These are phyloP conservation scores for Aplosporella prunicola DNA, from an alignment of 2,329 filamentous ascomycete species.

Conservation along the genomic window DNA sequence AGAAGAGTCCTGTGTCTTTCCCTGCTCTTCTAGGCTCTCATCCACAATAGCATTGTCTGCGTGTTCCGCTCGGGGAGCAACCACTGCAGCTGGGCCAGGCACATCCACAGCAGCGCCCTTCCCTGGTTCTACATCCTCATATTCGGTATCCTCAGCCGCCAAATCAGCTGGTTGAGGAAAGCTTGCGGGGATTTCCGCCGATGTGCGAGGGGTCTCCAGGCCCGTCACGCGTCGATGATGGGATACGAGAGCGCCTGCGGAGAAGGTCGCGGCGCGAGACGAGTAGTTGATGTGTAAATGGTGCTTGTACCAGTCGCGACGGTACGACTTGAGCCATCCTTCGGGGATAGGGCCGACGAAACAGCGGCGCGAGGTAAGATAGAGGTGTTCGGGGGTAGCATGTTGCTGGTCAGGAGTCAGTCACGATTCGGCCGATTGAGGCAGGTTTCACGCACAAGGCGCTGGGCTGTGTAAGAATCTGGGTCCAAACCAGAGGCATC, in stretches of 20 bases:
- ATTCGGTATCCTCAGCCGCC: conserved; percentile 20
- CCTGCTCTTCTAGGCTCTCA: not conserved
- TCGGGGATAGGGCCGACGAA: conserved; percentile 59
- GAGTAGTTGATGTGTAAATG: conserved; percentile 37
- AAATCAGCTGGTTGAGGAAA: conserved; percentile 34
- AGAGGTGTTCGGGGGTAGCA: conserved; percentile 51
- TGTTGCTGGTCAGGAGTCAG: conserved; percentile 39
- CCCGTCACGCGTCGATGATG: conserved; percentile 35
- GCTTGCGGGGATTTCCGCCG: conserved; percentile 30
- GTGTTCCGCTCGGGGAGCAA: conserved; percentile 4
- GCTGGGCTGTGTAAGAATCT: conserved; percentile 46
- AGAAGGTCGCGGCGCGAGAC: conserved; percentile 41
- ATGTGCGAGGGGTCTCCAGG: conserved; percentile 30
- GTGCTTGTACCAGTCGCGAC: conserved; percentile 53
- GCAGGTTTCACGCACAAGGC: conserved; percentile 35
- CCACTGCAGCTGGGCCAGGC: not conserved
- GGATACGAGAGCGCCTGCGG: conserved; percentile 35
- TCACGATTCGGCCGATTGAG: conserved; percentile 9
- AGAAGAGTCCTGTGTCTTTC: not conserved
- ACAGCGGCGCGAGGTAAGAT: conserved; percentile 51
- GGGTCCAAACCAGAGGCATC: conserved; percentile 14
- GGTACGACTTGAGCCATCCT: conserved; percentile 54
- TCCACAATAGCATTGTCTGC: conserved; percentile 6
- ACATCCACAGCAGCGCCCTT: not conserved
- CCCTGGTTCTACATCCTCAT: conserved; percentile 14